Base-by-base conservation (phyloP, 176 grass and related monocot species). In the Lolium perenne region DNA sequence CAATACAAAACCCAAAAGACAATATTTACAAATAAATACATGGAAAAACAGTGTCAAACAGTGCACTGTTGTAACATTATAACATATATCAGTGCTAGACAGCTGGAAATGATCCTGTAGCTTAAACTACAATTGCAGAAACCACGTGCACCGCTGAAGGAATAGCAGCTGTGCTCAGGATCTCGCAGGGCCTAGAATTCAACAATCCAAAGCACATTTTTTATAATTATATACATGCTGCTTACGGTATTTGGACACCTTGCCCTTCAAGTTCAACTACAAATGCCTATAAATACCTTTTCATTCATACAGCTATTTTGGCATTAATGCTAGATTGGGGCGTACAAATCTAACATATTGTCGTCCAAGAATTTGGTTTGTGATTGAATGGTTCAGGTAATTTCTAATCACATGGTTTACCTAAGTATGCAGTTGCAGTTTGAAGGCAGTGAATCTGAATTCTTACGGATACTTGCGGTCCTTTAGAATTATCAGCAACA, bases 81-180 rank as follows among this genome's bases (percentile, higher is more conserved):
- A 81, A 84, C 61, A 76, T 25, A 0, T 49, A 64, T 23, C 72
- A 13, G 38, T 48, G 65, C 13, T 57, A 56, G 22, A 65, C 53
- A 82, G 56, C 43, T 70, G n/a, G 61, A 77, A 64, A 62, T 63
- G 62, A 91, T 64, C 32, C 72, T 77, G 80, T 50, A 80, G 76
- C 85, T 80, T 60, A 76, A 84, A 84, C 80, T 59, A 8, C 78
- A 82, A 76, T 41, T 72, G 53, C 35, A 55, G 26, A 82, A 50
- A 73, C 35, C 18, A 82, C 18, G 65, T 57, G 35, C 16, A 56
- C 60, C 69, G 22, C 8, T n/a, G 2, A 86, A 23, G 23, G 41
- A 26, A 51, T n/a, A 84, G 10, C 15, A 21, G 1, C 2, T n/a
- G 17, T 60, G 64, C 51, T 49, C 25, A 55, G 26, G 48, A 71